Evolutionary conservation across 176 grass and related monocot genomes (phyloP).

Genomic region (Triticum monococcum): DNA sequence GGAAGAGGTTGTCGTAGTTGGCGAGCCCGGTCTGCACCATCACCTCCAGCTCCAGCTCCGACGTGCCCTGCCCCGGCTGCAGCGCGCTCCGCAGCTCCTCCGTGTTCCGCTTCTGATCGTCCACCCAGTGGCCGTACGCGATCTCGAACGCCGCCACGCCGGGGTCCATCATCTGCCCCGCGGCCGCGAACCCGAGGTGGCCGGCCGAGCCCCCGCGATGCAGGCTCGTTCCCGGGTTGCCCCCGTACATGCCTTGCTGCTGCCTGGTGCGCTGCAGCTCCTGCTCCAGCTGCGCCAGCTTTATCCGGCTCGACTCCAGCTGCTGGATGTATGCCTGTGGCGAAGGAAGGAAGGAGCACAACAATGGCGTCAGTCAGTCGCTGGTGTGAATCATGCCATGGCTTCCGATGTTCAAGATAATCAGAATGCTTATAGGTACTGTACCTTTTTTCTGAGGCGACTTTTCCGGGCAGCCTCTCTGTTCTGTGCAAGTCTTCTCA

Average conservation of each 20-base stretch:
- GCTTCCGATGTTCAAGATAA: not conserved
- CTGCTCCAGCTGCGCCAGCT: conserved; percentile 79
- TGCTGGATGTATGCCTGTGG: conserved; percentile 92
- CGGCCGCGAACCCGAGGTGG: not conserved
- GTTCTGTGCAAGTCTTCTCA: conserved; percentile 85
- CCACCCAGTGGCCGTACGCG: conserved; percentile 79
- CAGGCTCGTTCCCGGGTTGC: conserved; percentile 23
- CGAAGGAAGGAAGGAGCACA: not conserved
- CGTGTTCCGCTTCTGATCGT: conserved; percentile 67
- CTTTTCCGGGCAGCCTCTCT: conserved; percentile 89
- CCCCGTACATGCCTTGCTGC: conserved; percentile 45
- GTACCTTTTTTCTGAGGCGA: conserved; percentile 83
- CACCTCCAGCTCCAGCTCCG: conserved; percentile 65
- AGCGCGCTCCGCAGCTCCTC: conserved; percentile 56
- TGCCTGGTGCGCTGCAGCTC: conserved; percentile 64
- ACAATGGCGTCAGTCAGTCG: not conserved
- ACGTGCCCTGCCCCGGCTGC: conserved; percentile 48
- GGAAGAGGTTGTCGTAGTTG: conserved; percentile 72
- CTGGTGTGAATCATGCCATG: no score
- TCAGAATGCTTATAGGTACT: no score
- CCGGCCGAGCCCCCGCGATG: not conserved
- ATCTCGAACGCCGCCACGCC: conserved; percentile 81
- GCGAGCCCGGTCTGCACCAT: conserved; percentile 64
- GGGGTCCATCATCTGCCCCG: conserved; percentile 41
- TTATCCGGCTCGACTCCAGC: conserved; percentile 86